phyloP scores from a whole-genome alignment of 495 filamentous ascomycete genomes.

The Aspergillus baeticus region DNA sequence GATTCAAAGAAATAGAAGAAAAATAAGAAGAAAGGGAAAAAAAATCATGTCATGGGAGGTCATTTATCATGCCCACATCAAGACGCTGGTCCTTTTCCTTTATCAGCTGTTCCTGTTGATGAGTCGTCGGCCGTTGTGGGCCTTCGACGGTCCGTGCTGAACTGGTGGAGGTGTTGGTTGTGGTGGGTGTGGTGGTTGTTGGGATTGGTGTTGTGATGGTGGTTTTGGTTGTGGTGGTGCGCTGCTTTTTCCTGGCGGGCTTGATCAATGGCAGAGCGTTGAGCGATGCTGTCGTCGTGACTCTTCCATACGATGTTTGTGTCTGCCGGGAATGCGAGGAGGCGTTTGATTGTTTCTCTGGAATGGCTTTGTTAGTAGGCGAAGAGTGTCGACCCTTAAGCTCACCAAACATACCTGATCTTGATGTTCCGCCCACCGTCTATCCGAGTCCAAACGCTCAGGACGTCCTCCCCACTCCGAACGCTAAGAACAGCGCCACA shows the following conservation, averaged over 20 bases:
- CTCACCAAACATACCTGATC: conserved; percentile 67
- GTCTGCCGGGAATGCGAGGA: conserved; percentile 79
- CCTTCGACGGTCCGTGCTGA: conserved; percentile 45
- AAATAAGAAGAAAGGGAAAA: neutral
- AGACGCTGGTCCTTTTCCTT: conserved; percentile 39
- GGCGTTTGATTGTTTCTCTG: conserved; percentile 90
- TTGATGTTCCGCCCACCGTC: conserved; percentile 92
- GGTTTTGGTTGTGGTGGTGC: conserved; percentile 31
- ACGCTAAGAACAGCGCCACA: conserved; percentile 94
- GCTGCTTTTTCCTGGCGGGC: conserved; percentile 73
- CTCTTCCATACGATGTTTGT: conserved; percentile 94
- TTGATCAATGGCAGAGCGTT: conserved; percentile 78
- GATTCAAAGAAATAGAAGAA: neutral
- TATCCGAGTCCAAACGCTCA: conserved; percentile 95
- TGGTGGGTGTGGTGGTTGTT: conserved; percentile 37
- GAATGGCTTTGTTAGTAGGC: conserved; percentile 8
- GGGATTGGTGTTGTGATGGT: conserved; percentile 24
- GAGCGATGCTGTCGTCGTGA: conserved; percentile 79
- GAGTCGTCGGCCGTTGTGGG: conserved; percentile 46
- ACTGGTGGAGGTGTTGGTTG: conserved; percentile 30
- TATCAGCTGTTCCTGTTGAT: conserved; percentile 28
- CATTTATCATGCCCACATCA: conserved; percentile 18
- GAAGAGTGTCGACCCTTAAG: neutral
- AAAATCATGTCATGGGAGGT: too few relatives aligned
- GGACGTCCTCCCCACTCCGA: conserved; percentile 90